Evolutionary conservation across 352 stramenopile genomes (phyloP), one percentile per base, ranked within the genome.

Genomic region (Pythium pectinolyticum): DNA sequence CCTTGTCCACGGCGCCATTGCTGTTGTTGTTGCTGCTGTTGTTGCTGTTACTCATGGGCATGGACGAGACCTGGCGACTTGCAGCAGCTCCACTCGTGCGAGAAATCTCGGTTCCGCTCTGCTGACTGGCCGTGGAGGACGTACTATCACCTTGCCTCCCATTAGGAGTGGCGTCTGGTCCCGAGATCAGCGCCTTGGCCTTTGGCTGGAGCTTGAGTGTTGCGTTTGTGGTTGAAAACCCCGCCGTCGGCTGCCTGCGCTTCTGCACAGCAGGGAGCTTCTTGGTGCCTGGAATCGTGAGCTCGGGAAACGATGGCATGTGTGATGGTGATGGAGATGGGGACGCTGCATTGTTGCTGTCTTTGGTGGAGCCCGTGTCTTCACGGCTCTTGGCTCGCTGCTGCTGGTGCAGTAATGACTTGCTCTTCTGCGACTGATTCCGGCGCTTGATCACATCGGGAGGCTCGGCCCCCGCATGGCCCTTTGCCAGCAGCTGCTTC

Each of bases 401-500:
- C n/a, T n/a, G n/a, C n/a, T n/a, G n/a, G n/a, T n/a, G n/a, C n/a
- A n/a, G n/a, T n/a, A n/a, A n/a, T n/a, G n/a, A n/a, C n/a, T n/a
- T n/a, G 30, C 47, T 31, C 43, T 68, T 63, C 10, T 32, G n/a
- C 34, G 25, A 35, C 1, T 53, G 32, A 7, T 32, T 50, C 10
- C 20, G 28, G 3, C 15, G 41, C 19, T 55, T 45, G 22, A 11
- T 41, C 19, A 20, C 25, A 3, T 9, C 61, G 11, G 22, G 5
- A 14, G 32, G 15, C 45, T 37, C 35, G 2, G 35, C 9, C 24
- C 43, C 15, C 30, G 70, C 54, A 34, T 78, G 72, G 0, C 78
- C 78, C 43, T 77, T 70, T 0, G 75, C 78, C 0, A 89, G 69
- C 28, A 86, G 69, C 46, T 82, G 75, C 59, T 86, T 89, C 2